phyloP scores from a whole-genome alignment of 2,329 filamentous ascomycete genomes.

The Xylariales sp. region DNA sequence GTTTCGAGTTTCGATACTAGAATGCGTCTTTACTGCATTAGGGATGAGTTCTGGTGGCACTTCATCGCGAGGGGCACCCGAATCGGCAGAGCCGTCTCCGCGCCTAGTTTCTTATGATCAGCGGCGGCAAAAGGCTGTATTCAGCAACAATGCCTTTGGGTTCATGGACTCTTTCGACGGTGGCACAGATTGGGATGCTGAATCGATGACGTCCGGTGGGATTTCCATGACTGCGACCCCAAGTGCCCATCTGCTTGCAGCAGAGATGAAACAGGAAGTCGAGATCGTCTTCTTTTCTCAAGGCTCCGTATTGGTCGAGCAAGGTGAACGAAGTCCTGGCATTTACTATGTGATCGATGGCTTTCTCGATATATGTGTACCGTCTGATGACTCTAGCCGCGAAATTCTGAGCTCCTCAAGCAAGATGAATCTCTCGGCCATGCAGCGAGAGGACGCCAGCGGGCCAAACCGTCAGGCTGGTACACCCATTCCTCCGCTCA shows the following conservation, averaged over 20 bases:
- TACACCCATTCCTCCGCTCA: constrained; percentile 10
- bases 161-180: constrained; percentile 82
- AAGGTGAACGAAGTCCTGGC: constrained; percentile 93
- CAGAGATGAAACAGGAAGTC: constrained; percentile 85
- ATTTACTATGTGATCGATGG: constrained; percentile 97
- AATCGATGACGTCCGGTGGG: constrained; percentile 73
- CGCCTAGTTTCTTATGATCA: constrained; percentile 80
- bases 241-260: constrained; percentile 61
- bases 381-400: constrained; percentile 52
- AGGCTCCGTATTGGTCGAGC: constrained; percentile 88
- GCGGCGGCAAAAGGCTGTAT: constrained; percentile 71
- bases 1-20: constrained; percentile 84
- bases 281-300: constrained; percentile 98
- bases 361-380: constrained; percentile 90
- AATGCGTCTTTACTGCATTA: constrained; percentile 93
- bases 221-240: constrained; percentile 56
- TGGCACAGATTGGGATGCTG: constrained; percentile 75
- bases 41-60: constrained; percentile 69
- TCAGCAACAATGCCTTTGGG: constrained; percentile 80
- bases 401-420: constrained; percentile 36
- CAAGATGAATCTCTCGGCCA: constrained; percentile 29
- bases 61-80: constrained; percentile 54
- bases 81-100: constrained; percentile 82
- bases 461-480: constrained; percentile 13
- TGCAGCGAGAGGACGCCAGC: constrained; percentile 28